These are phyloP conservation scores for Rugonectria rugulosa DNA, from an alignment of 2,329 filamentous ascomycete genomes.

Conservation along the genomic window DNA sequence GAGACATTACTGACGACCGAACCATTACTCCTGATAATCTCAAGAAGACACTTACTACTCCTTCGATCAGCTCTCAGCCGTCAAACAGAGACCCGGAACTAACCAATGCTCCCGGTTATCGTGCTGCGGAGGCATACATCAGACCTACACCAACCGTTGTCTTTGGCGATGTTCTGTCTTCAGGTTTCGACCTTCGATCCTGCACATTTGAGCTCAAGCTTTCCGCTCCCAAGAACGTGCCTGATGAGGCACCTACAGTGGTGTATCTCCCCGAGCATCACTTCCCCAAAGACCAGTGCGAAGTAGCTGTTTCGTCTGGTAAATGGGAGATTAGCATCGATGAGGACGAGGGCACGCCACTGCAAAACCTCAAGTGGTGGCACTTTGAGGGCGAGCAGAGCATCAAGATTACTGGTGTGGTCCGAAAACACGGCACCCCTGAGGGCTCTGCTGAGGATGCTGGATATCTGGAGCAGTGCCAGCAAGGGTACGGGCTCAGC, in stretches of 20 bases:
- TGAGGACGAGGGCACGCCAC: conserved; percentile 70
- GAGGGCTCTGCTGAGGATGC: conserved; percentile 73
- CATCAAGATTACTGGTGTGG: conserved; percentile 77
- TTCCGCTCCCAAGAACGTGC: conserved; percentile 64
- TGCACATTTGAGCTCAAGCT: conserved; percentile 81
- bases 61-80: conserved; percentile 68
- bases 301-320: conserved; percentile 80
- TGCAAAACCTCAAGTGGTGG: conserved; percentile 91
- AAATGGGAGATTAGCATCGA: conserved; percentile 87
- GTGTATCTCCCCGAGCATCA: conserved; percentile 92
- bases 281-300: conserved; percentile 78
- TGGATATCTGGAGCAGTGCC: conserved; percentile 78
- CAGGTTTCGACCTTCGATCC: conserved; percentile 82
- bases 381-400: conserved; percentile 85
- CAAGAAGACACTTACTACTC: conserved; percentile 73
- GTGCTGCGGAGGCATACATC: conserved; percentile 92
- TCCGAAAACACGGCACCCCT: conserved; percentile 66
- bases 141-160: conserved; percentile 82
- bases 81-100: conserved; percentile 63
- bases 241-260: conserved; percentile 74
- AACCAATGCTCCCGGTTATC: conserved; percentile 74
- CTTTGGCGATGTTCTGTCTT: conserved; percentile 73
- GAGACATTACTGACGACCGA: conserved; percentile 58
- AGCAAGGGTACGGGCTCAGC: conserved; percentile 55
- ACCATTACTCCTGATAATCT: conserved; percentile 79